Evolutionary conservation across 192 early-diverging fungal species (phyloP), one percentile per base, ranked within the genome.

Genomic region (Pilobolus umbonatus): DNA sequence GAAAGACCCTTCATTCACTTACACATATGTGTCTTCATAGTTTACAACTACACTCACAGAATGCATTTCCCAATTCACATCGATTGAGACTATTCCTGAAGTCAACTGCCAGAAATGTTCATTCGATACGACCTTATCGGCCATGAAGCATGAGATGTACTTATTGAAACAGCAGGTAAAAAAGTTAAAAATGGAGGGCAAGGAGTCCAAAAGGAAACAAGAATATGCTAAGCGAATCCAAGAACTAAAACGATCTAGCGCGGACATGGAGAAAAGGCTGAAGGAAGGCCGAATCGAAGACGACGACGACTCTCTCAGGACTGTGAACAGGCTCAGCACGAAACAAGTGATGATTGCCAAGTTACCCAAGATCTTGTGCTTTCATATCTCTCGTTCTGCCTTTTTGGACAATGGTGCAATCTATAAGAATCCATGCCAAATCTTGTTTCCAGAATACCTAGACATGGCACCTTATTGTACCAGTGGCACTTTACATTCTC

Each of bases 331-430:
- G 25, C 62, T 75, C 24, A 78, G 77, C 46, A 85, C 77, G 29
- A 94, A 93, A 61, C 91, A 92, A 64, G 78, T 87, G 36, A 84
- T 86, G 65, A 71, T 94, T 67, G 92, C 87, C 24, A 76, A 80
- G 39, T 79, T 86, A 22, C 92, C 94, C 10, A 72, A 60, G 19
- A 81, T 85, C 29, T 78, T 95, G 17, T 89, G 85, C 46, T 80
- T 95, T 7, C 90, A 94, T 48, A 80, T 95, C 60, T 84, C 87
- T 53, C 85, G 93, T 9, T 91, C 88, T 2, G 80, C 88, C 11
- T 87, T 83, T 55, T 75, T 80, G 21, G 73, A 82, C 9, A 83
- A 80, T 22, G 89, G 91, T 11, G 82, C 85, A 15, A 67, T 77
- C 1, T 76, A 85, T 45, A 95, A 94, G 68, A 94, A 93, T 61